These are phyloP conservation scores for Eudorina sp. DNA, from an alignment of 139 green algal species.

Conservation along the genomic window DNA sequence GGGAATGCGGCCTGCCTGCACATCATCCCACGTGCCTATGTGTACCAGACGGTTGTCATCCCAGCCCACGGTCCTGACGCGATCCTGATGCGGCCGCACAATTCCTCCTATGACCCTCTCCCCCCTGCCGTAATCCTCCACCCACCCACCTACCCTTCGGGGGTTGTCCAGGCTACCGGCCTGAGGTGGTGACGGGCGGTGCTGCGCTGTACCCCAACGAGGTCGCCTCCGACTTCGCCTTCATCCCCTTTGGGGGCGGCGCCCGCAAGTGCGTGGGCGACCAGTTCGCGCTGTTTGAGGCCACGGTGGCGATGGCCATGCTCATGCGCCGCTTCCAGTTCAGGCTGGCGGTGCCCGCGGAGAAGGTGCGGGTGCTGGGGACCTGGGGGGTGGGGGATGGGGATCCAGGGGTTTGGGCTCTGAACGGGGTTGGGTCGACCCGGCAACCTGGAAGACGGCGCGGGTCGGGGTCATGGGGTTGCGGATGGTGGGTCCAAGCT, in stretches of 20 bases:
- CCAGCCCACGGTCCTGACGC: no score
- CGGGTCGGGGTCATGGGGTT: background rate
- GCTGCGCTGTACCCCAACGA: constrained; percentile 95
- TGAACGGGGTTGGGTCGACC: background rate
- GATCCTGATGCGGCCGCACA: no score
- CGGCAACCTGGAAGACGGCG: no score
- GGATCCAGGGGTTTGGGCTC: background rate
- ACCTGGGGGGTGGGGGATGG: background rate
- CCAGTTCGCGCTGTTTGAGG: constrained; percentile 97
- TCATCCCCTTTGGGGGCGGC: constrained; percentile 97
- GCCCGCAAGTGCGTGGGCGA: constrained; percentile 98
- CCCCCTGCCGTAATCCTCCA: no score
- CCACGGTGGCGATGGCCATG: constrained; percentile 88
- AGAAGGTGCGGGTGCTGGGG: constrained; percentile 38
- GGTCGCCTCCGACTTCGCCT: constrained; percentile 95
- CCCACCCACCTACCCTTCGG: background rate
- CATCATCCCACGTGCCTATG: no score
- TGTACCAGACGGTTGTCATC: no score
- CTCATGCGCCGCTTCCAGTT: constrained; percentile 87
- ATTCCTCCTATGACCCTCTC: background rate
- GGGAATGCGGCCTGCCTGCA: no score
- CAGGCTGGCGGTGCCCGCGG: constrained; percentile 47
- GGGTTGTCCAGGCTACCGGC: constrained; percentile 79
- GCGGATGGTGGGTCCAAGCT: background rate
- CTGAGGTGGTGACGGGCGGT: constrained; percentile 66